These are phyloP conservation scores for Microdochium trichocladiopsis DNA, from an alignment of 2,329 filamentous ascomycete genomes.

Conservation along the genomic window DNA sequence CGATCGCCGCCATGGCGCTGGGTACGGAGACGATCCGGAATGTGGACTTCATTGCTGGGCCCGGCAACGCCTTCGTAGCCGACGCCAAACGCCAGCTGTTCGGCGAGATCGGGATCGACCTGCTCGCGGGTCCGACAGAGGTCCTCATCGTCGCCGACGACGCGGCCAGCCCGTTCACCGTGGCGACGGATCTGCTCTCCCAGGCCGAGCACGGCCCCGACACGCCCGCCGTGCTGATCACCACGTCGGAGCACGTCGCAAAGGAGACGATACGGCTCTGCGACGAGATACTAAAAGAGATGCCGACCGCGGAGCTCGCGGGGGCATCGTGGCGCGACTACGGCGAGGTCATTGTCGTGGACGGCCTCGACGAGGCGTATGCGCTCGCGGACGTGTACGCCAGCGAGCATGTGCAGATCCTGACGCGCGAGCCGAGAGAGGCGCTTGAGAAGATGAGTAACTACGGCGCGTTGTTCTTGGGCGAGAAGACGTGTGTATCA, in stretches of 20 bases:
- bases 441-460: conserved; percentile 42
- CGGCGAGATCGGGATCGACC: conserved; percentile 45
- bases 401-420: conserved; percentile 43
- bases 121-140: conserved; percentile 46
- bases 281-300: conserved; percentile 27
- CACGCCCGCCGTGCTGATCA: conserved; percentile 41
- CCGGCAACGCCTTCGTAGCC: conserved; percentile 47
- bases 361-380: conserved; percentile 36
- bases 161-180: conserved; percentile 33
- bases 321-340: conserved; percentile 33
- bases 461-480: conserved; percentile 43
- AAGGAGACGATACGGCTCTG: conserved; percentile 26
- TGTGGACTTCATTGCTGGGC: conserved; percentile 45
- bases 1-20: conserved; percentile 42
- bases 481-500: conserved; percentile 43
- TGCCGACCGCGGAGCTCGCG: conserved; percentile 35
- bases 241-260: conserved; percentile 32
- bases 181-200: conserved; percentile 37
- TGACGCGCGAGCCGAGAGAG: conserved; percentile 36
- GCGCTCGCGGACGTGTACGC: conserved; percentile 38
- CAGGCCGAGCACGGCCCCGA: conserved; percentile 47
- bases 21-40: conserved; percentile 40
- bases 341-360: conserved; percentile 37
- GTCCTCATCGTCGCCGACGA: conserved; percentile 42
- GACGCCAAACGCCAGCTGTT: conserved; percentile 47